These are phyloP conservation scores for Malus hybrid DNA, from an alignment of 331 rosid species.

Conservation along the genomic window DNA sequence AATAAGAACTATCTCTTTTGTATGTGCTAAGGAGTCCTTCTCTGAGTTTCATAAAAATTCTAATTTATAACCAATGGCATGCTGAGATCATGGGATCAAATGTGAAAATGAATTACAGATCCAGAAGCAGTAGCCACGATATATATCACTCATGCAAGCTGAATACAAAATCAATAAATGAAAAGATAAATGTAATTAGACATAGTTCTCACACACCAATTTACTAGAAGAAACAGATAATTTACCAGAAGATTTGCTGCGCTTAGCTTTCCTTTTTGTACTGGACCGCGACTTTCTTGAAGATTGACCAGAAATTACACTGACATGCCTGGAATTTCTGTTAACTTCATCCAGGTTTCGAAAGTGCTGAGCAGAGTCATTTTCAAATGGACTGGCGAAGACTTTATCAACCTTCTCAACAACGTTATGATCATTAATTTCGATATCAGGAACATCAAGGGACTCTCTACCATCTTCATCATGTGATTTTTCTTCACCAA, in stretches of 20 bases:
- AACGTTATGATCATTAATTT: constrained; percentile 19
- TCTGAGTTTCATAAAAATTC: neutral
- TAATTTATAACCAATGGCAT: neutral
- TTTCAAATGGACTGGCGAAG: constrained; percentile 14
- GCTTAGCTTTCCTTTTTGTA: constrained; percentile 61
- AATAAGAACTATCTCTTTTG: neutral
- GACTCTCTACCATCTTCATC: constrained; percentile 35
- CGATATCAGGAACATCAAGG: constrained; percentile 22
- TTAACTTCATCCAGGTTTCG: constrained; percentile 21
- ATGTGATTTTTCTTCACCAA: constrained; percentile 18
- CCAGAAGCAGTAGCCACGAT: neutral
- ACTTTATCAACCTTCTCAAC: constrained; percentile 30
- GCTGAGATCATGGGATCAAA: neutral
- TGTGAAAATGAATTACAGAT: neutral
- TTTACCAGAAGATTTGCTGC: constrained; percentile 64
- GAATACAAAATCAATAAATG: neutral
- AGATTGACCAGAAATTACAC: constrained; percentile 26
- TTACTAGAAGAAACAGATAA: constrained; percentile 1
- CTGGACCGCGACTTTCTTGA: constrained; percentile 36
- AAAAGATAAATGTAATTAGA: neutral
- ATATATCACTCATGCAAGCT: neutral
- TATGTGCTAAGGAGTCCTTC: neutral
- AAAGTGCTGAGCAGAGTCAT: constrained; percentile 25
- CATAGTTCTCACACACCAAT: neutral
- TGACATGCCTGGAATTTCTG: constrained; percentile 36